Evolutionary conservation across 2,329 filamentous ascomycete species (phyloP), one percentile per base, ranked within the genome.

Genomic region (Monosporascus sp.): DNA sequence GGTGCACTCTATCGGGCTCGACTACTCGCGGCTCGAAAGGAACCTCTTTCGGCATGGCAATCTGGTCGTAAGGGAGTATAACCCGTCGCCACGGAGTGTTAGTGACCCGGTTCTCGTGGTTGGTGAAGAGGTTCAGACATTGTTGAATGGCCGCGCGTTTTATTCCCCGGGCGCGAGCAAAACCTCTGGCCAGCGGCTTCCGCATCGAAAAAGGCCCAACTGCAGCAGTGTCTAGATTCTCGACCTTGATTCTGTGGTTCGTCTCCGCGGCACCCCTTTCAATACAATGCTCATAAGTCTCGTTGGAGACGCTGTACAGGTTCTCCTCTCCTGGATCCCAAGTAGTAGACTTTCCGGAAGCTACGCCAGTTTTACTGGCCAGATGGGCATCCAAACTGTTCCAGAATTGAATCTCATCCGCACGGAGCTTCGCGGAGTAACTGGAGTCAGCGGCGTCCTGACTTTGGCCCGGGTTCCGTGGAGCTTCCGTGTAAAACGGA

Each of bases 81-180:
- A 75, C 61, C 0, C 68, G 68, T 26, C 68, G 67, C 65, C 70
- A 74, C 2, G 68, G 64, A 3, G 66, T 71, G 53, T 69, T 67
- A 40, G 70, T 62, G 7, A 62, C 57, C 43, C 60, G 61, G 51
- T 75, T 76, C 62, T 75, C 74, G 5, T 51, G 38, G 51, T 62
- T 72, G 31, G 65, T 63, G 47, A 77, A 70, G 14, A 66, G 55
- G 41, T 70, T 69, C 35, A 79, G 66, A 18, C 67, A 68, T 31
- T 71, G 69, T 58, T 79, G 75, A 22, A 79, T 63, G 18, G 70
- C 76, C 7, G 75, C 77, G 45, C 78, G 72, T 43, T 72, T 69
- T 51, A 68, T 69, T 1, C 76, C 77, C 11, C 74, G 73, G n/a
- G n/a, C 20, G 5, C 14, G 41, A 24, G 18, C 41, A 24, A 20